Percentiles rank a stretch among this genome's conserved stretches.
Conservation (phyloP, 2,329 filamentous ascomycete species). For the Ambrosiella cleistominuta region DNA sequence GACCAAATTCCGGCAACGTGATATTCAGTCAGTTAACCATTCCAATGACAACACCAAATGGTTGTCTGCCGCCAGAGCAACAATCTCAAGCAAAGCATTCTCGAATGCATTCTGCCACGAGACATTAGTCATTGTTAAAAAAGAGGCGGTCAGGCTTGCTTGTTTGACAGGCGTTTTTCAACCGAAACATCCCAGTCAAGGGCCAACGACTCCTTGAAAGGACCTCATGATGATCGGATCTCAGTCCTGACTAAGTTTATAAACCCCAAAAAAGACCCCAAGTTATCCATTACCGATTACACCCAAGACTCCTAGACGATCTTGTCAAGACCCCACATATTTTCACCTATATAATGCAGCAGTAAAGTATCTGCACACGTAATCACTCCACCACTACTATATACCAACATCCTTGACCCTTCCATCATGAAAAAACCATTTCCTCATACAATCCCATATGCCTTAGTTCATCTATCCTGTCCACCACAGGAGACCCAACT, state of each 20-base stretch:
- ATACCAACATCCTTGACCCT: neutral
- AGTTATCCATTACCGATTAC: neutral
- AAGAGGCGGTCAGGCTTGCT: neutral
- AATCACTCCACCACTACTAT: neutral
- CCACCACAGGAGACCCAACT: neutral
- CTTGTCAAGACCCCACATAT: neutral
- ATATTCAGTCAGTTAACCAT: too few species aligned
- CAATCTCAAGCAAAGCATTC: neutral
- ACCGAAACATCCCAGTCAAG: too few species aligned
- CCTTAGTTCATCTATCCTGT: neutral
- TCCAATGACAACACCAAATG: too few species aligned
- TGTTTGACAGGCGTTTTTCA: neutral
- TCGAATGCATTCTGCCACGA: too few species aligned
- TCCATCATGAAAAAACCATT: neutral
- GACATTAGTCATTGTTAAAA: neutral
- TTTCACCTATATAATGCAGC: neutral
- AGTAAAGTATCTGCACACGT: constrained; percentile 1
- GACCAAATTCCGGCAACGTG: too few species aligned
- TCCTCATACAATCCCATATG: neutral
- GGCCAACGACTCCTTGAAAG: too few species aligned
- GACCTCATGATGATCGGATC: neutral
- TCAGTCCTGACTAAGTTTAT: neutral
- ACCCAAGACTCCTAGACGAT: neutral
- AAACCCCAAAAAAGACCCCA: neutral
- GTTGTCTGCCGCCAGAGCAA: neutral